Evolutionary conservation across 805 yeast genomes (phyloP).

Genomic region (Barnettozyma wickerhamii): DNA sequence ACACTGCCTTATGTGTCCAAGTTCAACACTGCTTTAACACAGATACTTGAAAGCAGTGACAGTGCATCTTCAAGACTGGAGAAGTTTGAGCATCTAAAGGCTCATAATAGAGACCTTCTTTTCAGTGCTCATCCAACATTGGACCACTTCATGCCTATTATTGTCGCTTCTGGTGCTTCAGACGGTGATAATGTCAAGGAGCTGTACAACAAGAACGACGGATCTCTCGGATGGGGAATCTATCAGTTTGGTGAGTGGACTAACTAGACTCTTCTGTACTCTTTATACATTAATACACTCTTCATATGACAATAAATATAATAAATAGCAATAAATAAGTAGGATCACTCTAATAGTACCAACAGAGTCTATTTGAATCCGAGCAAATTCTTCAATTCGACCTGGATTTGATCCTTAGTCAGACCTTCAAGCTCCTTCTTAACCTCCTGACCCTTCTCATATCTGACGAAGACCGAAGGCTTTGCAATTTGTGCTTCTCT

Average conservation of each 20-base stretch:
- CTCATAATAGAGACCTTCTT: conserved; percentile 30
- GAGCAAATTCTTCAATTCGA: conserved; percentile 19
- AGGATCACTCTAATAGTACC: conserved; percentile 1
- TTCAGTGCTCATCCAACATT: conserved; percentile 67
- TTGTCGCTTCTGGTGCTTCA: conserved; percentile 54
- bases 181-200: conserved; percentile 38
- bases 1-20: conserved; percentile 45
- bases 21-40: conserved; percentile 45
- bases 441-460: conserved; percentile 38
- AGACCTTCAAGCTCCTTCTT: conserved; percentile 35
- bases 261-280: neutral
- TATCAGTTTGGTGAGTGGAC: conserved; percentile 41
- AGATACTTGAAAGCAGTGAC: conserved; percentile 30
- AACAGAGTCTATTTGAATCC: too few species aligned
- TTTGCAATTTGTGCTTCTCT: conserved; percentile 64
- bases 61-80: conserved; percentile 29
- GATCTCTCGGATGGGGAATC: conserved; percentile 67
- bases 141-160: conserved; percentile 69
- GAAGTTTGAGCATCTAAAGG: conserved; percentile 34
- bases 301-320: conserved; percentile 4
- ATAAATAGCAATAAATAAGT: conserved; percentile 2
- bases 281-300: conserved; percentile 7
- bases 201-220: conserved; percentile 39
- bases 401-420: conserved; percentile 21
- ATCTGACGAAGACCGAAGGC: conserved; percentile 73